A percentile compares a stretch with the other conserved stretches of the same genome.
These are phyloP conservation scores for Mycena alexandri DNA, from an alignment of 768 basidiomycete genomes.

Conservation along the genomic window DNA sequence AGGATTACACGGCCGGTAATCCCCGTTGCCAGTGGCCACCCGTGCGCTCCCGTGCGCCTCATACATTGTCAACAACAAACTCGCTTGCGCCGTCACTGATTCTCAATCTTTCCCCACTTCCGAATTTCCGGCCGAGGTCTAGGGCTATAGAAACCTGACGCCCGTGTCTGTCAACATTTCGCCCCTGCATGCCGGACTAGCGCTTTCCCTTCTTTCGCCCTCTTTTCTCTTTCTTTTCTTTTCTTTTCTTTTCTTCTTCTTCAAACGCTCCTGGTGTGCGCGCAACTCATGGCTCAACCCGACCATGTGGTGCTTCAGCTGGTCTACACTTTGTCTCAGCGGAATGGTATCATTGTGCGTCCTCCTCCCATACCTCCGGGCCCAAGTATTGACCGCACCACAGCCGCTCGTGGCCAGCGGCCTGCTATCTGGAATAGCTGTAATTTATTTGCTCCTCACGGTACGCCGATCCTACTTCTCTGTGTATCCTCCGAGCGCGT, in stretches of 20 bases:
- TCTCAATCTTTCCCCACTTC: no score
- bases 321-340: constrained; percentile 16
- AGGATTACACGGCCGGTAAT: no score
- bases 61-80: no score
- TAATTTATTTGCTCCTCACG: constrained; percentile 19
- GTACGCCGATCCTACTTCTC: constrained; percentile 5
- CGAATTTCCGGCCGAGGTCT: no score
- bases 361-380: neutral
- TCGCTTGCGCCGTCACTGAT: no score
- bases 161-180: no score
- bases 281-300: neutral
- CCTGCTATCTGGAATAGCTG: constrained; percentile 11
- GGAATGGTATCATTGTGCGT: constrained; percentile 14
- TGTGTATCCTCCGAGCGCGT: no score
- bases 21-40: no score
- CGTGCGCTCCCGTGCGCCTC: no score
- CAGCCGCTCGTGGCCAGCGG: constrained; percentile 9
- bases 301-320: neutral
- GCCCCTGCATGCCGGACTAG: no score
- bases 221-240: neutral
- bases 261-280: neutral
- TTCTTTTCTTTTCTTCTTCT: neutral
- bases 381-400: neutral
- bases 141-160: no score
- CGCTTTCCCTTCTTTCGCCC: no score